Base-by-base conservation (phyloP, 441 rosid species). In the Eruca vesicaria region DNA sequence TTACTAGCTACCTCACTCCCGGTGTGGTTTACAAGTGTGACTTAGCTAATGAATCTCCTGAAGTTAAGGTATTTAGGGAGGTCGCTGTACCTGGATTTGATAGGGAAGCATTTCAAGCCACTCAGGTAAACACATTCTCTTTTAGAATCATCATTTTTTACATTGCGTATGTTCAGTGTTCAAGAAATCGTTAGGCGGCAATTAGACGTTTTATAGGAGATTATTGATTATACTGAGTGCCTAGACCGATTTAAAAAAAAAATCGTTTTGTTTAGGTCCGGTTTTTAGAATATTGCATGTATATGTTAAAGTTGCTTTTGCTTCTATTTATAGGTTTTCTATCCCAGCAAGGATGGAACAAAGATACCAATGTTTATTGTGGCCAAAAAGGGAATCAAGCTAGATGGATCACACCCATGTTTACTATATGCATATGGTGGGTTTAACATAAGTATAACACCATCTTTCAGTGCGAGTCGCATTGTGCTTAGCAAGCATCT, bases 391-490 rank as follows among this genome's bases (percentile, higher is more conserved):
- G 82, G 84, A 72, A 81, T 88, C 36, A 75, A 80, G 74, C 69
- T 93, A 78, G 95, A 93, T 84, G 94, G 99, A 76, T 90, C 99
- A 60, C 91, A 90, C 69, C 97, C 97, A 32, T 96, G 97, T 75
- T 86, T 96, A 84, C 81, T 93, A 14, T 96, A 89, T 78, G 99
- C 88, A 66, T 96, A 96, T 76, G 99, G 99, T 59, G 99, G 99
- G 66, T 96, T 96, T 74, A 90, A 87, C 84, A 83, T 93, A 80
- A 93, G 88, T 69, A 62, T 93, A 16, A 96, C 98, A 12, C 98
- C 98, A 43, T 86, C 87, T 23, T 96, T 96, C 75, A 90, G 87
- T 67, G 87, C 85, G 12, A 79, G 84, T 79, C 97, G 96, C 5
- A 82, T 82, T 45, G 80, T 89, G 8, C 97, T 91, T 26, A 71